Base-by-base conservation (phyloP, 257 asterid genomes). In the Gardenia jasminoides region DNA sequence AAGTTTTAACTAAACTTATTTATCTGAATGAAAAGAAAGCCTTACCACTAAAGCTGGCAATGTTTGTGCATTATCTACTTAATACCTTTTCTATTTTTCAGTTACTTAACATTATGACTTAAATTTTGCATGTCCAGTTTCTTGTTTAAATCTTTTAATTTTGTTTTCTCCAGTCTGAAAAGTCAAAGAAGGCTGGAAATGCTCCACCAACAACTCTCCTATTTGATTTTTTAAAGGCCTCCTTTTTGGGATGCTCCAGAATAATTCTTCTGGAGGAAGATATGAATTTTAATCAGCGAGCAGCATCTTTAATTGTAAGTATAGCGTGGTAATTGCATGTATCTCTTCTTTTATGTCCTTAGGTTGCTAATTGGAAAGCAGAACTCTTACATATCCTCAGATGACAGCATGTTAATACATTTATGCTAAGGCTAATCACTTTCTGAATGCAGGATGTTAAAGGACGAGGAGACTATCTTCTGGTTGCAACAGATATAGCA, bases 401-500 rank as follows among this genome's bases (percentile, higher is more conserved):
- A 20, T 72, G 36, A 26, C 54, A 30, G 48, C 33, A 59, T 36
- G 41, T 10, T 26, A 12, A 36, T 7, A 28, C 72, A 39, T 48
- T 11, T 28, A 43, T 68, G 58, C 67, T 58, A 44, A 72, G 36
- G 56, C 70, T 81, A 19, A 79, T 71, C 64, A 33, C 4, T 79
- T 22, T 77, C 50, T 78, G 79, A 39, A 68, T 81, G 52, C 85
- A 95, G 98, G 94, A 93, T 67, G 80, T 90, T 56, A 91, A 91
- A 85, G 91, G 80, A 80, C 88, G 92, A 61, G 90, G 86, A 62
- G 88, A 89, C 54, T 92, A 90, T 87, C 89, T 93, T 82, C 88
- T 95, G 76, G 92, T 93, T 81, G 94, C 99, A 81, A 95, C 98
- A 61, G 98, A 95, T 80, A 92, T 94, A 80, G 98, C 96, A 75